phyloP scores from a whole-genome alignment of 179 eudicot genomes.

The Patellifolia procumbens region DNA sequence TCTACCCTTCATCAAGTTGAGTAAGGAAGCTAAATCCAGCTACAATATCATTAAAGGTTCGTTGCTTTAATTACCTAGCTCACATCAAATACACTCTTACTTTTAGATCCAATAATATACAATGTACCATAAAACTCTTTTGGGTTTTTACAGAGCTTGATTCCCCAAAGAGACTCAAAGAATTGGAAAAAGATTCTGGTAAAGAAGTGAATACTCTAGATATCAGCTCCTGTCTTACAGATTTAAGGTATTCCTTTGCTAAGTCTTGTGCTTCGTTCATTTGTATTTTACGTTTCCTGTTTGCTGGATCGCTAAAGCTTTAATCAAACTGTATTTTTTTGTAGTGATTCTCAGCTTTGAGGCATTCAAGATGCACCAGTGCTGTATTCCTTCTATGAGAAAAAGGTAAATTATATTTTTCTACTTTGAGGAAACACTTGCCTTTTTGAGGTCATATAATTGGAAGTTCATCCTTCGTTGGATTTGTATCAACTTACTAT shows the following conservation, averaged over 20 bases:
- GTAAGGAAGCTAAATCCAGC: neutral
- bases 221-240: constrained; percentile 6
- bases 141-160: constrained; percentile 8
- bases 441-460: too few relatives aligned
- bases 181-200: too few relatives aligned
- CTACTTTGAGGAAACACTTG: too few relatives aligned
- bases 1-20: constrained; percentile 18
- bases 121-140: too few relatives aligned
- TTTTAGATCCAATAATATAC: neutral
- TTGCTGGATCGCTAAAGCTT: neutral
- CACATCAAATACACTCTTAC: too few relatives aligned
- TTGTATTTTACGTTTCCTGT: neutral
- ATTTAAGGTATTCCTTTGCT: neutral
- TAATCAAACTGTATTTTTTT: too few relatives aligned
- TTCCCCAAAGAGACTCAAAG: neutral
- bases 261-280: neutral
- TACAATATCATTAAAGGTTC: neutral
- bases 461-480: too few relatives aligned
- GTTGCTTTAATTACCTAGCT: neutral
- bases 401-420: too few relatives aligned
- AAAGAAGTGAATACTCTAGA: neutral
- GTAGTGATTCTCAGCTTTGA: neutral
- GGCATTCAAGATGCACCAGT: neutral
- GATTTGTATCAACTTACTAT: too few relatives aligned
- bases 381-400: neutral